Evolutionary conservation across 1,139 yeast genomes (phyloP).

Genomic region (Hemisphaericaspora lyxosophila): DNA sequence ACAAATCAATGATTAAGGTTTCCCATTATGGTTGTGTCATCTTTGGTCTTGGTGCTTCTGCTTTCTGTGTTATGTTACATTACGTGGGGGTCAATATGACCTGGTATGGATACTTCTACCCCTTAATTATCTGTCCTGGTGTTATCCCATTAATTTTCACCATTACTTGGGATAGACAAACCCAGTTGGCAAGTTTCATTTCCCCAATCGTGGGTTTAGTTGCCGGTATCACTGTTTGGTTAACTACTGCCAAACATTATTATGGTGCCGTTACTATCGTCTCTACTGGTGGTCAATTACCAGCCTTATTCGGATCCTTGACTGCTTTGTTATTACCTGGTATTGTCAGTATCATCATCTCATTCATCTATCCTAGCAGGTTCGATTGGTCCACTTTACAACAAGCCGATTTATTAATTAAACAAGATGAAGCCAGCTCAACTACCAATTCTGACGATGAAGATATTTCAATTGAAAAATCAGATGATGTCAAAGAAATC

Average conservation of each 20-base stretch:
- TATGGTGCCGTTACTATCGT: constrained; percentile 25
- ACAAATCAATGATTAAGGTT: constrained; percentile 26
- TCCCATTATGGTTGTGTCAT: constrained; percentile 29
- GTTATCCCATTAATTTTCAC: constrained; percentile 34
- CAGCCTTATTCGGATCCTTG: constrained; percentile 32
- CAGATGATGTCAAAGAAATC: constrained; percentile 7
- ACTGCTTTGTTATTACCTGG: constrained; percentile 35
- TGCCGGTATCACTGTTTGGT: constrained; percentile 26
- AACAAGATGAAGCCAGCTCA: constrained; percentile 13
- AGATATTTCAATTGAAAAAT: constrained; percentile 5
- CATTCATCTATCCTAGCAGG: constrained; percentile 25
- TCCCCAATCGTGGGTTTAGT: constrained; percentile 27
- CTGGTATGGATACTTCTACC: constrained; percentile 36
- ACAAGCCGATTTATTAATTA: constrained; percentile 22
- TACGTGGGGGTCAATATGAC: constrained; percentile 33
- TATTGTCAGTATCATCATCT: constrained; percentile 23
- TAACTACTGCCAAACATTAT: constrained; percentile 24
- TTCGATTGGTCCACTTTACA: constrained; percentile 34
- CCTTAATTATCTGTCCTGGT: constrained; percentile 38
- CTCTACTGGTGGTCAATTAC: constrained; percentile 30
- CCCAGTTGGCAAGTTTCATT: constrained; percentile 25
- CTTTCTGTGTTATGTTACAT: constrained; percentile 31
- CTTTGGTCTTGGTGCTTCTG: constrained; percentile 31
- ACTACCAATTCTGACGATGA: constrained; percentile 6
- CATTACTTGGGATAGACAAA: constrained; percentile 34